These are phyloP conservation scores for Populus deltoides DNA, from an alignment of 345 rosid species.

Conservation along the genomic window DNA sequence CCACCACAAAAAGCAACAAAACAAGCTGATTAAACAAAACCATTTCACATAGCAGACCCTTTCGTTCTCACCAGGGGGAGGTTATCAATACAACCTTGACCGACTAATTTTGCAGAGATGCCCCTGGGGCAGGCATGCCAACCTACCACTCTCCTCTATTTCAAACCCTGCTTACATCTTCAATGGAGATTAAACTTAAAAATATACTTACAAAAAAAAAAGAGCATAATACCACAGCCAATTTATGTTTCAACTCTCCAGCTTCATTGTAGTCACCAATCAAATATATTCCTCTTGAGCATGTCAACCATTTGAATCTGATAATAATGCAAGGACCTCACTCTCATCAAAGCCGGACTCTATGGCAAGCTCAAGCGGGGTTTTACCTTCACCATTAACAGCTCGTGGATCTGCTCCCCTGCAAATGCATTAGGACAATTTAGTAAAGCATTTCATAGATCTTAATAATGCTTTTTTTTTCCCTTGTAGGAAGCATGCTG, in stretches of 20 bases:
- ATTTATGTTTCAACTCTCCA: slow-evolving; percentile 20
- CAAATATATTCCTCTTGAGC: neutral
- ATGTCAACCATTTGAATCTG: slow-evolving; percentile 58
- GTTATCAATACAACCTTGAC: slow-evolving; percentile 12
- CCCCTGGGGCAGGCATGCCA: slow-evolving; percentile 38
- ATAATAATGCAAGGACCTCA: slow-evolving; percentile 62
- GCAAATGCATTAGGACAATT: slow-evolving; percentile 20
- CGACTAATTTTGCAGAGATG: slow-evolving; percentile 27
- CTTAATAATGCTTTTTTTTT: neutral
- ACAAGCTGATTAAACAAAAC: slow-evolving; percentile 20
- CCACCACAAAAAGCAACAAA: slow-evolving; percentile 16
- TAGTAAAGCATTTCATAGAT: neutral
- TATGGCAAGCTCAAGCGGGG: slow-evolving; percentile 54
- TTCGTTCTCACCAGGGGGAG: slow-evolving; percentile 4
- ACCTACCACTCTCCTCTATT: slow-evolving; percentile 34
- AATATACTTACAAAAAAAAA: slow-evolving; percentile 28
- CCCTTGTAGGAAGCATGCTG: neutral
- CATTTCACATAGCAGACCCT: slow-evolving; percentile 23
- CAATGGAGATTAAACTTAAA: slow-evolving; percentile 21
- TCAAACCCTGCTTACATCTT: slow-evolving; percentile 23
- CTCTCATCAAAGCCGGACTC: slow-evolving; percentile 53
- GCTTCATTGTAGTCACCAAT: slow-evolving; percentile 14
- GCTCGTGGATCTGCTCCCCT: slow-evolving; percentile 89
- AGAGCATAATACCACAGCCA: slow-evolving; percentile 14
- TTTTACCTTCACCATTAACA: slow-evolving; percentile 59